Base-by-base conservation (phyloP, 495 filamentous ascomycete genomes). In the Lineolata rhizophorae region DNA sequence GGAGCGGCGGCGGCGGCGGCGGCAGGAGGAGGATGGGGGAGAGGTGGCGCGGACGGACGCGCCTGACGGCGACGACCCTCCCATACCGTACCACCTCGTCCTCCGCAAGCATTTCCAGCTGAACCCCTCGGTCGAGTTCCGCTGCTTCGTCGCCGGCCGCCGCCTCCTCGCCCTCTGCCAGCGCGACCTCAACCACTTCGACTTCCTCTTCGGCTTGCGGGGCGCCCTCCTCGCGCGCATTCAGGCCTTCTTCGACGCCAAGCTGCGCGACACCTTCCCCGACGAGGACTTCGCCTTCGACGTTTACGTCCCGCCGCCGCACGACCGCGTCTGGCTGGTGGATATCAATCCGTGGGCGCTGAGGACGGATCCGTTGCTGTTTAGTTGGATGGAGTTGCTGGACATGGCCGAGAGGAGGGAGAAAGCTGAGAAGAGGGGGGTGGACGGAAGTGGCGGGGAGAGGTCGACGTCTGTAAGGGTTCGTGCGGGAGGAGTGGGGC, bases 291-390 rank as follows among this genome's bases (percentile, higher is more conserved):
- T 87, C 36, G 68, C 70, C 0, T 93, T 99, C 39, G 87, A 99
- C 50, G 76, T 76, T 15, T 95, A 94, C 41, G 61, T 95, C 8
- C 85, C 81, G 3, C 70, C 74, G 29, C 75, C 77, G 3, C 66
- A 76, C 35, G 62, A 73, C 40, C 57, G 71, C 14, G 80, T 90
- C 0, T 74, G 84, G 58, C 55, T 99, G 17, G 70, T 95, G 20
- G 87, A 99, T 48, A 71, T 99, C 32, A 95, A 99, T 40, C 81
- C 87, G 0, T 99, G 87, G 78, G 90, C 87, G 8, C 70, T 66
- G 31, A 52, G 81, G 34, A 99, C 87, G 0, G 87, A 99, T 49
- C 69, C 79, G 6, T 48, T 94, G 27, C 55, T 95, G 11, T 99
- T 94, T 47, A 73, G 70, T 31, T 99, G 87, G 87, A 36, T 74